Percentiles rank a stretch among this genome's conserved stretches.
Evolutionary conservation across 495 filamentous ascomycete species (phyloP).

Genomic region (Tetracladium setigerum): DNA sequence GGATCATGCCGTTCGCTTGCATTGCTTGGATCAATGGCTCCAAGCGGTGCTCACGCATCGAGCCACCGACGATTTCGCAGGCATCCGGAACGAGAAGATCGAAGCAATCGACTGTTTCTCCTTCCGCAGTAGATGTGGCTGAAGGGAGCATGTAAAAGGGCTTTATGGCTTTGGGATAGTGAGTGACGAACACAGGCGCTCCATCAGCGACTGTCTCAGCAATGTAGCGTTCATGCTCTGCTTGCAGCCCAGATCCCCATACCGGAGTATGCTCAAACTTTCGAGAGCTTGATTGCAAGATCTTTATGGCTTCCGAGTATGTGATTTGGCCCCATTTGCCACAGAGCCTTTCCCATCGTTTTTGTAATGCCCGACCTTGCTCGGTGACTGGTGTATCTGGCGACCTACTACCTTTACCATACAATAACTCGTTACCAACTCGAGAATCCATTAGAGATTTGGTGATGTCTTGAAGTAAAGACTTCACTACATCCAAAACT

Average conservation of each 20-base stretch:
- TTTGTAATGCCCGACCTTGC: constrained; percentile 40
- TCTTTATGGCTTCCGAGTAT: constrained; percentile 68
- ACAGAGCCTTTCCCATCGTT: constrained; percentile 60
- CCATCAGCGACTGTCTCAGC: constrained; percentile 61
- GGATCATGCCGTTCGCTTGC: constrained; percentile 50
- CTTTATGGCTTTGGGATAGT: constrained; percentile 82
- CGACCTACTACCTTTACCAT: constrained; percentile 28
- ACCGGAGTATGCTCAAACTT: constrained; percentile 58
- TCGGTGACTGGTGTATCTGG: constrained; percentile 14
- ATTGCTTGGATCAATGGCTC: constrained; percentile 64
- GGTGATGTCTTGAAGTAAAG: constrained; percentile 59
- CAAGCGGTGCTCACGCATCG: constrained; percentile 84
- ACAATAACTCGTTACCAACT: constrained; percentile 56
- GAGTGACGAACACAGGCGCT: constrained; percentile 79
- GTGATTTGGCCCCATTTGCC: constrained; percentile 73
- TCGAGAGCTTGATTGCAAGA: constrained; percentile 46
- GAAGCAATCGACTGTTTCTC: constrained; percentile 78
- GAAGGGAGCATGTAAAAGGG: constrained; percentile 85
- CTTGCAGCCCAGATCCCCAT: constrained; percentile 72
- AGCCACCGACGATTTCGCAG: constrained; percentile 87
- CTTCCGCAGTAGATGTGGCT: background rate
- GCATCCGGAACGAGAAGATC: constrained; percentile 87
- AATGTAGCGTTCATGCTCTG: constrained; percentile 89
- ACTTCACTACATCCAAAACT: constrained; percentile 74
- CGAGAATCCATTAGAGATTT: constrained; percentile 38